Conservation (phyloP, 2,329 filamentous ascomycete genomes). For the Dothideomycetes sp. region DNA sequence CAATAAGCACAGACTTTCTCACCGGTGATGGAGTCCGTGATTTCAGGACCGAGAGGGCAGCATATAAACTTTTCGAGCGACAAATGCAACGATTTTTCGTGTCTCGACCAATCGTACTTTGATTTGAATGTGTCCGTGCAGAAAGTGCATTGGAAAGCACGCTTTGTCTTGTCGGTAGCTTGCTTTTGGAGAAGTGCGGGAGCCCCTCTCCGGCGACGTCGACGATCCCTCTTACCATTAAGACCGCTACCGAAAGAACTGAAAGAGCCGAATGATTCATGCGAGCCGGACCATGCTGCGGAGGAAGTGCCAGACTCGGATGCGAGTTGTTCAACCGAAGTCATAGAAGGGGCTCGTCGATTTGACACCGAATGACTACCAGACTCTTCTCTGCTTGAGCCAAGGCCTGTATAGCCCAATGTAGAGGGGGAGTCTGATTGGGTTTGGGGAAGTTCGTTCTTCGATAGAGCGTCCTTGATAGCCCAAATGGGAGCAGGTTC, state of each 20-base stretch:
- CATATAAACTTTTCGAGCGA: conserved; percentile 56
- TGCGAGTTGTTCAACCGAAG: conserved; percentile 40
- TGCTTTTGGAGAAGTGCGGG: conserved; percentile 15
- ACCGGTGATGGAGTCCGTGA: conserved; percentile 46
- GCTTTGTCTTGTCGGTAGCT: conserved; percentile 27
- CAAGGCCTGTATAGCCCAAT: conserved; percentile 30
- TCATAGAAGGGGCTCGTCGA: conserved; percentile 40
- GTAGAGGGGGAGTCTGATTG: conserved; percentile 22
- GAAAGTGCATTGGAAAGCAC: conserved; percentile 48
- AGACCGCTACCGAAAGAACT: conserved; percentile 35
- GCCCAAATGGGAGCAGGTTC: conserved; percentile 54
- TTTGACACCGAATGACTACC: conserved; percentile 32
- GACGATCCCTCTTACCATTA: conserved; percentile 46
- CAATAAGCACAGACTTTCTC: conserved; percentile 50
- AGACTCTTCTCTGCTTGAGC: conserved; percentile 36
- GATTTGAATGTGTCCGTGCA: conserved; percentile 45
- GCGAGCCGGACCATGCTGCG: conserved; percentile 43
- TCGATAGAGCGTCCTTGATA: conserved; percentile 49
- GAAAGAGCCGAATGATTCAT: conserved; percentile 45
- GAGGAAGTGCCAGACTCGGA: conserved; percentile 38
- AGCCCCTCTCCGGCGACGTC: conserved; percentile 34
- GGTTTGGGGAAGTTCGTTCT: conserved; percentile 18
- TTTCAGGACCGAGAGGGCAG: conserved; percentile 46
- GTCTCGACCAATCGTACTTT: conserved; percentile 52
- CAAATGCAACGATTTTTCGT: conserved; percentile 55